A percentile compares a stretch with the other conserved stretches of the same genome.
Conservation (phyloP, 805 yeast genomes). For the Schwanniomyces pseudopolymorphus region DNA sequence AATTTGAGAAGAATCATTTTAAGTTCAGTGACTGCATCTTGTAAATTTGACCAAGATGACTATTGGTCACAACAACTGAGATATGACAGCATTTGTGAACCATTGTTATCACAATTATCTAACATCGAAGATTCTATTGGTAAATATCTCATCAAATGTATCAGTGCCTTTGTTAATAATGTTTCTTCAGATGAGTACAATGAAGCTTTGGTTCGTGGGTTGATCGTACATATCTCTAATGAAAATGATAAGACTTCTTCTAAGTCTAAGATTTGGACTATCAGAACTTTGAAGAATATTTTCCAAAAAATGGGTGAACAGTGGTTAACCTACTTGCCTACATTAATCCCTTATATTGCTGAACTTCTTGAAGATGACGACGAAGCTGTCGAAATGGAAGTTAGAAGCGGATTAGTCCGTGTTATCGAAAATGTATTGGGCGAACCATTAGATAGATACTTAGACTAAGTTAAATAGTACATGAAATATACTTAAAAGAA, state of each 20-base stretch:
- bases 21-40: conserved; percentile 73
- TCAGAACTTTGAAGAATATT: conserved; percentile 72
- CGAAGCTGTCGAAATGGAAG: conserved; percentile 87
- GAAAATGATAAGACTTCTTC: conserved; percentile 58
- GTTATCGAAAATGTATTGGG: conserved; percentile 92
- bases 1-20: conserved; percentile 72
- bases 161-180: conserved; percentile 70
- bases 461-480: conserved; percentile 36
- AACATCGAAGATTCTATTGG: conserved; percentile 75
- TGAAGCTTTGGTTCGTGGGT: conserved; percentile 53
- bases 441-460: conserved; percentile 86
- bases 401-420: conserved; percentile 83
- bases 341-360: conserved; percentile 91
- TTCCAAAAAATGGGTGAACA: conserved; percentile 92
- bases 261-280: conserved; percentile 82
- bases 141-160: conserved; percentile 74
- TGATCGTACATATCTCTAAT: conserved; percentile 37
- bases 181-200: conserved; percentile 71
- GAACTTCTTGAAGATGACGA: conserved; percentile 95
- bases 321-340: conserved; percentile 90
- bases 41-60: conserved; percentile 88
- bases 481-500: background rate
- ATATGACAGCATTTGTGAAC: conserved; percentile 66
- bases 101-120: conserved; percentile 64
- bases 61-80: conserved; percentile 91